Percentiles rank a stretch among this genome's conserved stretches.
phyloP scores from a whole-genome alignment of 208 protist species.

The Trypanosoma melophagium region DNA sequence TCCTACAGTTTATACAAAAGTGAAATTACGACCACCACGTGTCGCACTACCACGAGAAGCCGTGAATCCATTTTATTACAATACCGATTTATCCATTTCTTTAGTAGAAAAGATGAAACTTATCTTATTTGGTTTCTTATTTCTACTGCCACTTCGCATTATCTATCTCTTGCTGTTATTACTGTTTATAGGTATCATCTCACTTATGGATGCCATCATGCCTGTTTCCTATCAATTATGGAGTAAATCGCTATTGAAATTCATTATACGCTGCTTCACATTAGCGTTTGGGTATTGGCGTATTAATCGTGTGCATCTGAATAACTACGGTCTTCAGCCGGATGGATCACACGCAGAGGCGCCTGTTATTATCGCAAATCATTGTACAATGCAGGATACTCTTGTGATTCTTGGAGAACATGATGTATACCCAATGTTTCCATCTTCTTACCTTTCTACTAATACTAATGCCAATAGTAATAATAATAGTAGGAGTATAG shows the following conservation, averaged over 20 bases:
- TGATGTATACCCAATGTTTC: no score
- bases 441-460: no score
- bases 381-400: conserved; percentile 15
- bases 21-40: conserved; percentile 1
- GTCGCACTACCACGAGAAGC: conserved; percentile 10
- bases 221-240: no score
- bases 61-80: conserved; percentile 9
- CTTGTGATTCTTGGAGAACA: conserved; percentile 12
- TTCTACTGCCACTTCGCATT: neutral
- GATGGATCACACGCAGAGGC: neutral
- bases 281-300: conserved; percentile 15
- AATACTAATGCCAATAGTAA: neutral
- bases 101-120: conserved; percentile 7
- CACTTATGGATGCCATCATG: no score
- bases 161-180: no score
- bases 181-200: no score
- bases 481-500: neutral
- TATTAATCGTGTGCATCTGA: neutral
- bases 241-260: neutral
- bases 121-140: neutral
- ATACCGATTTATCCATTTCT: neutral
- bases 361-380: conserved; percentile 21
- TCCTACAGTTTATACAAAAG: neutral
- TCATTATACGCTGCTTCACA: neutral
- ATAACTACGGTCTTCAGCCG: conserved; percentile 2